These are phyloP conservation scores for Auricularia cornea DNA, from an alignment of 768 basidiomycete genomes.

Conservation along the genomic window DNA sequence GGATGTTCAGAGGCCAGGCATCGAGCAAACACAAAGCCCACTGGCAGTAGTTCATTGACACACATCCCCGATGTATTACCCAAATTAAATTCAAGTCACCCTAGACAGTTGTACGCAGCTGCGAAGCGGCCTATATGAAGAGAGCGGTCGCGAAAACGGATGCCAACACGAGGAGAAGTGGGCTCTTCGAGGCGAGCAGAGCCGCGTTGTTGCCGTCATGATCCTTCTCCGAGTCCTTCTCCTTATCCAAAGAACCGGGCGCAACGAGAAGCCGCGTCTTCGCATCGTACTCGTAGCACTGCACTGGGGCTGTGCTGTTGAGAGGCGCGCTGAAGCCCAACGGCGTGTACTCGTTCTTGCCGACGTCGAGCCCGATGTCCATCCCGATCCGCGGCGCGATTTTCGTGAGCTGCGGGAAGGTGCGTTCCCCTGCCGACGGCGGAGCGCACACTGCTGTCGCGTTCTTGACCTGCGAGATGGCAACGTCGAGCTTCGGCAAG, in stretches of 20 bases:
- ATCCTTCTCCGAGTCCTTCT: background rate
- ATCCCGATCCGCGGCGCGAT: background rate
- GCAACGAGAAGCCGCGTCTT: background rate
- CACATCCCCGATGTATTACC: too few species aligned
- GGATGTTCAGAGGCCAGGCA: too few species aligned
- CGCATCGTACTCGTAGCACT: background rate
- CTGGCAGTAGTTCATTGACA: too few species aligned
- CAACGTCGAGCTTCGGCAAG: background rate
- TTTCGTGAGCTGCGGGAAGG: background rate
- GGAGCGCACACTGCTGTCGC: background rate
- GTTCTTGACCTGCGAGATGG: background rate
- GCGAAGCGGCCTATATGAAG: too few species aligned
- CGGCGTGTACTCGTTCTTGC: background rate
- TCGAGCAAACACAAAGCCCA: too few species aligned
- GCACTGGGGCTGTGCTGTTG: background rate
- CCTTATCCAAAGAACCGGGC: background rate
- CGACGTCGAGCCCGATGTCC: background rate
- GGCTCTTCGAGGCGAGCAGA: too few species aligned
- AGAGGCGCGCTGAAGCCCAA: background rate
- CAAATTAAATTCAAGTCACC: too few species aligned
- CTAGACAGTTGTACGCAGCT: too few species aligned
- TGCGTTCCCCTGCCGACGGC: background rate
- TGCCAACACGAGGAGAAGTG: too few species aligned
- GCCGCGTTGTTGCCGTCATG: too few species aligned
- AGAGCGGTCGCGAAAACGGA: too few species aligned